phyloP scores from a whole-genome alignment of 192 early-diverging fungal genomes.

The Umbelopsis ramanniana region DNA sequence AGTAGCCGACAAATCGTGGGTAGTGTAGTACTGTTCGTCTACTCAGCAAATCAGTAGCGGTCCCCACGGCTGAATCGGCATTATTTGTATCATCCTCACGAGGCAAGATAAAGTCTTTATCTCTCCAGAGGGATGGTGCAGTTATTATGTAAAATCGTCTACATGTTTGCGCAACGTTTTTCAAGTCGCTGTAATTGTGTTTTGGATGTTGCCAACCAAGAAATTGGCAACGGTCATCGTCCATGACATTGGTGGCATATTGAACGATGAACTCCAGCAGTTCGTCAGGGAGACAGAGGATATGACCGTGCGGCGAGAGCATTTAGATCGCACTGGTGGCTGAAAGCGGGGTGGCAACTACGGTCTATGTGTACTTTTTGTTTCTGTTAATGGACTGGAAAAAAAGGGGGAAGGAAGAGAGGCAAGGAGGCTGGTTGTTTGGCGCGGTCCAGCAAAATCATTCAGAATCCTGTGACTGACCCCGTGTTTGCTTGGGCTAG shows the following conservation, averaged over 20 bases:
- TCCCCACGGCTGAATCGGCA: conserved; percentile 11
- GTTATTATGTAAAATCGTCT: conserved; percentile 30
- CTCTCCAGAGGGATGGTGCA: conserved; percentile 39
- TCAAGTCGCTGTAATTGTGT: conserved; percentile 29
- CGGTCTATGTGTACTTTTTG: no score
- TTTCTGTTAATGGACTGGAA: no score
- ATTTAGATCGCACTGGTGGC: conserved; percentile 2
- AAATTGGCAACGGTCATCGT: conserved; percentile 24
- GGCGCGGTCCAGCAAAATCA: not conserved
- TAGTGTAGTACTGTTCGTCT: conserved; percentile 27
- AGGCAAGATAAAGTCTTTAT: conserved; percentile 44
- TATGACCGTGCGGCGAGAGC: conserved; percentile 8
- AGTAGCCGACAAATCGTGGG: conserved; percentile 25
- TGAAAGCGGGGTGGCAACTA: not conserved
- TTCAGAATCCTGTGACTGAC: not conserved
- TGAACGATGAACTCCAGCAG: conserved; percentile 33
- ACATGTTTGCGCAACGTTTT: conserved; percentile 32
- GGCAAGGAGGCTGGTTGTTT: no score
- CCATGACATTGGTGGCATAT: not conserved
- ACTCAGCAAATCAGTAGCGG: conserved; percentile 36
- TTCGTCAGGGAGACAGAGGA: conserved; percentile 32
- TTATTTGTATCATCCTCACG: conserved; percentile 28
- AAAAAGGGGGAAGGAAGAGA: no score
- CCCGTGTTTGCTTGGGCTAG: not conserved
- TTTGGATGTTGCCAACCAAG: conserved; percentile 44